Evolutionary conservation across 164 flowering plant genomes (phyloP).

Genomic region (Chimonanthus salicifolius): DNA sequence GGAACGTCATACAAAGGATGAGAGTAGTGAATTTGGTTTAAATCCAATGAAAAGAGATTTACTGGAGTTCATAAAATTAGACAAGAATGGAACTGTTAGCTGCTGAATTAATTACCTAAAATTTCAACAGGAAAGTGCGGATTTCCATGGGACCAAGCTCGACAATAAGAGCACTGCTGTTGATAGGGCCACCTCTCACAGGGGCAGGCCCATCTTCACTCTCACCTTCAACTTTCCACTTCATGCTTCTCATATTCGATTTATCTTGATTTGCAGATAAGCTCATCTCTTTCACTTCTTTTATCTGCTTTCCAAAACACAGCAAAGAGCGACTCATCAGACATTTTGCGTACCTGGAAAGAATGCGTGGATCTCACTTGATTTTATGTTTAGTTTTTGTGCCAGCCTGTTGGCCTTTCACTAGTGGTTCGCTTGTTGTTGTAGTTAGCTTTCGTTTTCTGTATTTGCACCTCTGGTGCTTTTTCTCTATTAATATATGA

Average conservation of each 20-base stretch:
- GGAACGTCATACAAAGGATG: too few relatives aligned
- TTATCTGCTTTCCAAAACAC: conserved; percentile 41
- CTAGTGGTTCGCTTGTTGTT: too few relatives aligned
- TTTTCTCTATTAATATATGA: too few relatives aligned
- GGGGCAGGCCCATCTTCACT: conserved; percentile 12
- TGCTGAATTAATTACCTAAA: conserved; percentile 15
- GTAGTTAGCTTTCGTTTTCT: too few relatives aligned
- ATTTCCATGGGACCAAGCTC: conserved; percentile 97
- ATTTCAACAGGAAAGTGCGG: conserved; percentile 66
- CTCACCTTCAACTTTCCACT: conserved; percentile 70
- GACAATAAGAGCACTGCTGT: conserved; percentile 43
- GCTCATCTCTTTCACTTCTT: conserved; percentile 56
- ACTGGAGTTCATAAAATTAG: too few relatives aligned
- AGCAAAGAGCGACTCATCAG: not conserved
- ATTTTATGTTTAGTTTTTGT: too few relatives aligned
- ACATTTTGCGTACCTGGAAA: too few relatives aligned
- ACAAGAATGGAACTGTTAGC: not conserved
- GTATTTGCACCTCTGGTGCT: too few relatives aligned
- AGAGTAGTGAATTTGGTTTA: too few relatives aligned
- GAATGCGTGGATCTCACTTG: too few relatives aligned
- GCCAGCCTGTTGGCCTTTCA: too few relatives aligned
- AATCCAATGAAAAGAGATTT: too few relatives aligned
- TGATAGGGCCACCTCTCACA: conserved; percentile 57
- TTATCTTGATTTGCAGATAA: conserved; percentile 76
- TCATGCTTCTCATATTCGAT: conserved; percentile 56